Evolutionary conservation across 2,329 filamentous ascomycete species (phyloP).

Genomic region (Hymenoscyphus fructigenus): DNA sequence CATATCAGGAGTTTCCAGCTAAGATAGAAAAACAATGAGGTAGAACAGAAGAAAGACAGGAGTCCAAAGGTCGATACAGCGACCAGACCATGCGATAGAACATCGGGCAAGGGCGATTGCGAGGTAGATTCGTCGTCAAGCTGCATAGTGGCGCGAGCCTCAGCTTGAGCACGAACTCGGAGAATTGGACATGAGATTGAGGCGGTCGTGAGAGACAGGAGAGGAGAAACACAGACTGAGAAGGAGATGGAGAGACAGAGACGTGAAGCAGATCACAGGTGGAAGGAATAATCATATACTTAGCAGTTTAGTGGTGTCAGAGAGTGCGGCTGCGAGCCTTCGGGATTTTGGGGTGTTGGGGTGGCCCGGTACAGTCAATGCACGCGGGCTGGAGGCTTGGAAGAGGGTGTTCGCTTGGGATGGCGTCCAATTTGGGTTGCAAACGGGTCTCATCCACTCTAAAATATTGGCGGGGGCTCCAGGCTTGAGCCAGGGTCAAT

Average conservation of each 20-base stretch:
- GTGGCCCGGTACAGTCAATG: neutral
- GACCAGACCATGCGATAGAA: slow-evolving; percentile 41
- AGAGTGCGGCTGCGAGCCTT: neutral
- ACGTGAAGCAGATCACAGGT: neutral
- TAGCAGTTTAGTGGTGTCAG: neutral
- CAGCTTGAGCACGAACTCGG: neutral
- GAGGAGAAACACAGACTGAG: neutral
- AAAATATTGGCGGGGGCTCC: neutral
- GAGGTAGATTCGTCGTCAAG: slow-evolving; percentile 25
- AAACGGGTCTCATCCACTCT: neutral
- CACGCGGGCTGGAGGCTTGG: neutral
- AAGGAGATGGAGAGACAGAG: neutral
- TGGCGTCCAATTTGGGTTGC: neutral
- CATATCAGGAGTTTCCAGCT: slow-evolving; percentile 38
- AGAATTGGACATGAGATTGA: neutral
- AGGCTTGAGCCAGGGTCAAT: no score
- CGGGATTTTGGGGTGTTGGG: neutral
- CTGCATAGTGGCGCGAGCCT: slow-evolving; percentile 20
- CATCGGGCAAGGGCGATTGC: slow-evolving; percentile 31
- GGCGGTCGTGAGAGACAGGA: neutral
- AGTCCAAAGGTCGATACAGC: slow-evolving; percentile 47
- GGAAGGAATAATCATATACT: neutral
- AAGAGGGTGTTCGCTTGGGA: neutral
- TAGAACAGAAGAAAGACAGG: slow-evolving; percentile 46
- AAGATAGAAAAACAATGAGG: slow-evolving; percentile 43